Evolutionary conservation across 768 basidiomycete species (phyloP), one percentile per base, ranked within the genome.

Genomic region (Lentinula edodes): DNA sequence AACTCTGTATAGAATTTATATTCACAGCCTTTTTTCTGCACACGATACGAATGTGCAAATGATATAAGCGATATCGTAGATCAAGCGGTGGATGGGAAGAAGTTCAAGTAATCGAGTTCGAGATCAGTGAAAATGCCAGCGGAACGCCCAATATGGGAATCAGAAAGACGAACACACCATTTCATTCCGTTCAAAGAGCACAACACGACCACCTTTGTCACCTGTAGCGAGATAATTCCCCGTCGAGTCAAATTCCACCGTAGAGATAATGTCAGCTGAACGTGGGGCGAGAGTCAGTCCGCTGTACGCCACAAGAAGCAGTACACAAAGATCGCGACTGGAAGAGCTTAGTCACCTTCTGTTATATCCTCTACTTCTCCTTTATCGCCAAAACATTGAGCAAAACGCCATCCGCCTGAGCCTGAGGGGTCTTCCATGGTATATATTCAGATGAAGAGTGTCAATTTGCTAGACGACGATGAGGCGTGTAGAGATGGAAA

Each of bases 1-100:
- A 98, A 97, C 77, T 99, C 97, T 56, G 97, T 99, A 75, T 98
- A 98, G 77, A 99, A 99, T 76, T 98, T 98, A 87, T 99, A 99
- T 79, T 99, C 97, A 80, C 97, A 99, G 66, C 95, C 94, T 74
- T 97, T 98, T 91, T 99, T 98, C 94, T 97, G 71, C 64, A 58
- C 2, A 52, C 58, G n/a, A 34, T 32, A 18, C 45, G 8, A 39
- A 18, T 16, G 9, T 65, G 60, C 63, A 28, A 64, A 62, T 39
- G 34, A 56, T 45, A 62, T 54, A 65, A 67, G 65, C 41, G 58
- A 15, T 6, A 38, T 48, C 61, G 61, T 50, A 64, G 54, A 61
- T 46, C 52, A 55, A 64, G 59, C 58, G 53, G 57, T 68, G n/a
- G 63, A 65, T 58, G 36, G 64, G 28, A 63, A 57, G 67, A 60